Conservation (phyloP, 139 green algal genomes). For the Chlorella sp. region DNA sequence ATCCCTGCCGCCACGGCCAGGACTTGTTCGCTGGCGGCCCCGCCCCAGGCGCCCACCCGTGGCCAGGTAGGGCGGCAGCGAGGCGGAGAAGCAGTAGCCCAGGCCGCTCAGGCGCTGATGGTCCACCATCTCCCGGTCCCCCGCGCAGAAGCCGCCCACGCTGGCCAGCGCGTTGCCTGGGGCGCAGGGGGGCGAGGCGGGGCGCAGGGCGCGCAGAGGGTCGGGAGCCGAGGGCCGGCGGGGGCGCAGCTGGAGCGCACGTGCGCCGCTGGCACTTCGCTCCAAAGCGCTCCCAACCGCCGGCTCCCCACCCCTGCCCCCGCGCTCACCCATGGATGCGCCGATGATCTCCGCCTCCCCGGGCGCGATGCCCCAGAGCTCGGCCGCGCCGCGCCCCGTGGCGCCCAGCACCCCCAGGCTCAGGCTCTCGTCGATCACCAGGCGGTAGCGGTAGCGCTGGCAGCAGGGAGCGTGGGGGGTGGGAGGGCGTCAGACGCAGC, state of each 20-base stretch:
- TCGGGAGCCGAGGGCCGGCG: neutral
- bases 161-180: slow-evolving; percentile 78
- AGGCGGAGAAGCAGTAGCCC: slow-evolving; percentile 97
- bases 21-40: too few relatives aligned
- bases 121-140: slow-evolving; percentile 82
- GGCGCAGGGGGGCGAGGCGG: neutral
- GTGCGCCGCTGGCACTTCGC: too few relatives aligned
- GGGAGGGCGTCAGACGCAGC: too few relatives aligned
- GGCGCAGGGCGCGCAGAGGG: neutral
- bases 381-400: slow-evolving; percentile 80
- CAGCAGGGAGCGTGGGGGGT: too few relatives aligned
- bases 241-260: too few relatives aligned
- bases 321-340: slow-evolving; percentile 65
- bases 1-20: too few relatives aligned
- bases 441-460: slow-evolving; percentile 80
- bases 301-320: neutral
- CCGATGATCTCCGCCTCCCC: slow-evolving; percentile 87
- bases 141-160: slow-evolving; percentile 87
- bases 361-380: slow-evolving; percentile 79
- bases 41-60: slow-evolving; percentile 51
- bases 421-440: slow-evolving; percentile 94
- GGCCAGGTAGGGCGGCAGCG: slow-evolving; percentile 94
- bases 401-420: slow-evolving; percentile 89
- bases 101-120: slow-evolving; percentile 87
- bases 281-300: too few relatives aligned